These are phyloP conservation scores for Takakia lepidozioides DNA, from an alignment of 225 moss, liverwort and hornwort genomes.

Conservation along the genomic window DNA sequence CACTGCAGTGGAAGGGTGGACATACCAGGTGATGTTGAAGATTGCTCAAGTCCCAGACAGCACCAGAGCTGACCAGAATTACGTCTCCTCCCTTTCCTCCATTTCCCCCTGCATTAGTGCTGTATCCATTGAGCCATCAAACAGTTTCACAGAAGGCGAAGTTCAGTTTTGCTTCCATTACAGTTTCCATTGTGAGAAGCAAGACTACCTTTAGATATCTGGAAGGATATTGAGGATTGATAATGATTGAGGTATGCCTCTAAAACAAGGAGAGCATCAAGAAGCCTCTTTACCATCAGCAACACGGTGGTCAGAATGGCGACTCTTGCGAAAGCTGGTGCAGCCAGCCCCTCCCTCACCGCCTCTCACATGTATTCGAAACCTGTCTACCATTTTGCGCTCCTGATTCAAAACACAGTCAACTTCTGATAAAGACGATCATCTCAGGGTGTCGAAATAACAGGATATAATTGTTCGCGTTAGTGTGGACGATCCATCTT, in stretches of 20 bases:
- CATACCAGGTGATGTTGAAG: slow-evolving; percentile 96
- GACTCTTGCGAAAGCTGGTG: slow-evolving; percentile 92
- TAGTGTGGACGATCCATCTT: background rate
- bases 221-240: no score
- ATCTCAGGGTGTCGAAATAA: slow-evolving; percentile 36
- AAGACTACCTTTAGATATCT: no score
- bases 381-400: slow-evolving; percentile 83
- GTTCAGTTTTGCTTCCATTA: slow-evolving; percentile 5
- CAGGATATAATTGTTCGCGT: no score
- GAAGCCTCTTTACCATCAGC: slow-evolving; percentile 64
- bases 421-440: slow-evolving; percentile 27
- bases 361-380: slow-evolving; percentile 71
- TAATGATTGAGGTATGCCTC: no score
- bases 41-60: slow-evolving; percentile 93
- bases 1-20: no score
- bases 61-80: slow-evolving; percentile 71
- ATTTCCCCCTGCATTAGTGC: slow-evolving; percentile 64
- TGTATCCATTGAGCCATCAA: slow-evolving; percentile 5
- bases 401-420: slow-evolving; percentile 57
- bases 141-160: slow-evolving; percentile 2
- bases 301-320: slow-evolving; percentile 64
- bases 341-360: slow-evolving; percentile 90
- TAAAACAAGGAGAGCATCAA: no score
- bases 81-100: slow-evolving; percentile 94
- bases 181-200: no score